Percentiles rank a stretch among this genome's conserved stretches.
phyloP scores from a whole-genome alignment of 768 basidiomycete species.

The Vararia minispora region DNA sequence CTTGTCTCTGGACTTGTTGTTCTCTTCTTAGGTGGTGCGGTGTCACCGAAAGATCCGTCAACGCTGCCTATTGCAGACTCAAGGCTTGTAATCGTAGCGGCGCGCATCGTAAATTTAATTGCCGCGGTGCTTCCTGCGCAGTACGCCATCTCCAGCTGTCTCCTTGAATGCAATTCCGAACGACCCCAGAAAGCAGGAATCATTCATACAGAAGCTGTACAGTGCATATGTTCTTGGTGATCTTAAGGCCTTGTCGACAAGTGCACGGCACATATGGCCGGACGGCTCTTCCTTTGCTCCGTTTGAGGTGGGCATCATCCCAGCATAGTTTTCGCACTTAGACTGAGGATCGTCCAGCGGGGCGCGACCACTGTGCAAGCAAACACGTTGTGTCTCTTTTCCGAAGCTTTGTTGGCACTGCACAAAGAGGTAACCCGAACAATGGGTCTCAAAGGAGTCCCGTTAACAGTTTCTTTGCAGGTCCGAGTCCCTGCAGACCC shows the following conservation, averaged over 20 bases:
- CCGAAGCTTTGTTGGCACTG: slow-evolving; percentile 53
- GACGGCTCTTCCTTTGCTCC: slow-evolving; percentile 31
- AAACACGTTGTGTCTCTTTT: slow-evolving; percentile 55
- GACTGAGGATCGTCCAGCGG: too few species aligned
- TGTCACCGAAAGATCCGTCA: slow-evolving; percentile 15
- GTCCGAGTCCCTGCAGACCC: slow-evolving; percentile 40
- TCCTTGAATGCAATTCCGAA: not conserved
- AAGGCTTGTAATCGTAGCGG: slow-evolving; percentile 50
- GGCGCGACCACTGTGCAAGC: slow-evolving; percentile 37
- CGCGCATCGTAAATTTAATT: slow-evolving; percentile 56
- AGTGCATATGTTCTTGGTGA: slow-evolving; percentile 50
- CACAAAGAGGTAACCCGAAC: slow-evolving; percentile 43
- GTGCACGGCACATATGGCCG: too few species aligned
- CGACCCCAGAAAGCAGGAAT: slow-evolving; percentile 49
- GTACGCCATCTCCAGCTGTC: slow-evolving; percentile 35
- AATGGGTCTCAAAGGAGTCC: too few species aligned
- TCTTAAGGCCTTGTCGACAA: too few species aligned
- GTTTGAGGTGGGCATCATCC: slow-evolving; percentile 31
- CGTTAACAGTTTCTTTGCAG: slow-evolving; percentile 26
- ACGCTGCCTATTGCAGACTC: slow-evolving; percentile 28
- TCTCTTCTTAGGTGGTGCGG: slow-evolving; percentile 38
- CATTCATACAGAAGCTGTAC: slow-evolving; percentile 39
- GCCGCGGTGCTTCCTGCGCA: slow-evolving; percentile 47
- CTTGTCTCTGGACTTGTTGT: slow-evolving; percentile 65
- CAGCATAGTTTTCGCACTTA: not conserved